Evolutionary conservation across 306 rosid species (phyloP), one percentile per base, ranked within the genome.

Genomic region (Begonia masoniana): DNA sequence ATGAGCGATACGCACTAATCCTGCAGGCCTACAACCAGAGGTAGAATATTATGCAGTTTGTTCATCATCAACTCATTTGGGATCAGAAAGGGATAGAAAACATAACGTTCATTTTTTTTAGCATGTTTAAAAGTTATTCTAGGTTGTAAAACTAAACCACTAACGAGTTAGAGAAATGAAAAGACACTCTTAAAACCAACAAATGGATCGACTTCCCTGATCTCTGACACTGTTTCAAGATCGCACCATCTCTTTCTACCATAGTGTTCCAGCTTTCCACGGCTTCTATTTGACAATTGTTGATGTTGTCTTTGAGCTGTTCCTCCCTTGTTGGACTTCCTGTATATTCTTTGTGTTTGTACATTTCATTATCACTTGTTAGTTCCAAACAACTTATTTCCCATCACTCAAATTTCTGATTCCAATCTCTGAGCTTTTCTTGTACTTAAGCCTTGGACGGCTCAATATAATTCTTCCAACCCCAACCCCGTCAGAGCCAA

Each of bases 371-470:
- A 62, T 89, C 97, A 64, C 95, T 91, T 31, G 97, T 89, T 56
- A 89, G 70, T 78, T 89, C 97, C 71, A 89, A 67, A 75, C 97
- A 82, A 65, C 50, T 66, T 71, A 85, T 65, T 42, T 94, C 95
- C 83, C 69, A 79, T 35, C 82, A 62, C 21, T 80, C 88, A 45
- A 80, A 82, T 71, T 83, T 89, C 69, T 80, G 84, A 70, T 68
- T 82, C 97, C 97, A 89, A 55, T 78, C 91, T 52, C 95, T 94
- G 64, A 89, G 76, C 63, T 89, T 89, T 80, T 89, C 97, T 63
- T 89, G 97, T 55, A 89, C 91, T 71, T 85, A 78, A 58, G 97
- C 97, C 83, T 89, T 89, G 17, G 97, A 82, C 57, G 97, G 97
- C n/a, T n/a, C n/a, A n/a, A n/a, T n/a, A n/a, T n/a, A n/a, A n/a